Evolutionary conservation across 2,329 filamentous ascomycete species (phyloP), one percentile per base, ranked within the genome.

Genomic region (Didymella glomerata): DNA sequence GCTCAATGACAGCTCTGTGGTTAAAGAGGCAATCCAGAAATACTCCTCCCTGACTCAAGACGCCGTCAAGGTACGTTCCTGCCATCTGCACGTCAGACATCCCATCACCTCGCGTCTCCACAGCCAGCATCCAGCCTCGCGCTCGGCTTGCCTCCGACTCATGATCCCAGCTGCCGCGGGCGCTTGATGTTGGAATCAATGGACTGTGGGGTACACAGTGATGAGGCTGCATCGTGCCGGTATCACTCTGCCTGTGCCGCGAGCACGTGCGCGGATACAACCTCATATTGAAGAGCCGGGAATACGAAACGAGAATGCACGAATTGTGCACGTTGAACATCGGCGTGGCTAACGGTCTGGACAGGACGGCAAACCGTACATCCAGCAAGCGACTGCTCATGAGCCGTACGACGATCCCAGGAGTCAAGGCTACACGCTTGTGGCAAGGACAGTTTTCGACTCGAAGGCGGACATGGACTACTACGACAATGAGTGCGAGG

Each of bases 311-410:
- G 16, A 1, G n/a, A 20, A 24, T 48, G 40, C 40, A 27, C 20
- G 24, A 34, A 20, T 45, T 36, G 41, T 58, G 28, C 36, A 48
- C 22, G 2, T 36, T 28, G 16, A 9, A 14, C 22, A 20, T 27
- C 11, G 4, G 38, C 38, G 6, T 24, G 30, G 20, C 56, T 59
- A 30, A 59, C 50, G 25, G 8, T 14, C 14, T 40, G 32, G 11
- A 30, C 30, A 92, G 90, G 84, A 90, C 68, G 89, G 88, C 62
- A 87, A 90, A 72, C 87, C 87, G 1, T 92, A 92, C 74, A 90
- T 92, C 64, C 76, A 87, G 44, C 81, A 82, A 57, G 79, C 86
- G 9, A 79, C 76, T n/a, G 87, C 84, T 14, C 84, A 84, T 30
- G 75, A 79, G 22, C 81, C 84, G 9, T 77, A 85, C 62, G 80